Conservation (phyloP, 768 basidiomycete genomes). For the Russula sp. region DNA sequence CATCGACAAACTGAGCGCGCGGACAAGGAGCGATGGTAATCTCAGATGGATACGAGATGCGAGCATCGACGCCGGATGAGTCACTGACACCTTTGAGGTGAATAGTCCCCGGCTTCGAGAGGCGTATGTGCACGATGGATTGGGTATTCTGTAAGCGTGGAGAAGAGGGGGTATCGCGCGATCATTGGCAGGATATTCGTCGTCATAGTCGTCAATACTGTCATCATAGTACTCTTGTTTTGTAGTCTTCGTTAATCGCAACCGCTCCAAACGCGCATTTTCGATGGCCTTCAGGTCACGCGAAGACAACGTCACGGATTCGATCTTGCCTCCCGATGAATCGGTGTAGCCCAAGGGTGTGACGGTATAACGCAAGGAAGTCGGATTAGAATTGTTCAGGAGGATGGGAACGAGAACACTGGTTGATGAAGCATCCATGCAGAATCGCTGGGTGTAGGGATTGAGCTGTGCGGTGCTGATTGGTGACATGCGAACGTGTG, state of each 20-base stretch:
- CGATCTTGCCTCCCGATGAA: constrained; percentile 36
- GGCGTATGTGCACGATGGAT: constrained; percentile 64
- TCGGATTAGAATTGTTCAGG: constrained; percentile 85
- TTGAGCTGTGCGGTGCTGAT: constrained; percentile 92
- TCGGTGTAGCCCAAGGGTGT: constrained; percentile 57
- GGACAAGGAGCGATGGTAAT: constrained; percentile 83
- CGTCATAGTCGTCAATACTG: constrained; percentile 71
- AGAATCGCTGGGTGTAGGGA: constrained; percentile 69
- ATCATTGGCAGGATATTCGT: constrained; percentile 37
- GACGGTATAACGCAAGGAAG: constrained; percentile 67
- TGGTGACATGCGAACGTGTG: constrained; percentile 92
- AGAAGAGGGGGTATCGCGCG: constrained; percentile 34
- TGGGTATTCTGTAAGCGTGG: constrained; percentile 70
- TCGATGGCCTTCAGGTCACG: constrained; percentile 71
- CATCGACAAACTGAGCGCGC: constrained; percentile 57
- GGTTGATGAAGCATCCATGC: constrained; percentile 54
- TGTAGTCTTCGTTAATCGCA: constrained; percentile 43
- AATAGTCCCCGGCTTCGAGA: constrained; percentile 71
- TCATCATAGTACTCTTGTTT: constrained; percentile 53
- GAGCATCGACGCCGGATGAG: constrained; percentile 64
- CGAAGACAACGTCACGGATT: constrained; percentile 37
- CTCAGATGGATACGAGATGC: constrained; percentile 60
- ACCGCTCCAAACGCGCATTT: constrained; percentile 50
- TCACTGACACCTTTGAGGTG: constrained; percentile 75
- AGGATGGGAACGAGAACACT: constrained; percentile 75